Conservation (phyloP, 495 filamentous ascomycete genomes). For the Daldinia childiae region DNA sequence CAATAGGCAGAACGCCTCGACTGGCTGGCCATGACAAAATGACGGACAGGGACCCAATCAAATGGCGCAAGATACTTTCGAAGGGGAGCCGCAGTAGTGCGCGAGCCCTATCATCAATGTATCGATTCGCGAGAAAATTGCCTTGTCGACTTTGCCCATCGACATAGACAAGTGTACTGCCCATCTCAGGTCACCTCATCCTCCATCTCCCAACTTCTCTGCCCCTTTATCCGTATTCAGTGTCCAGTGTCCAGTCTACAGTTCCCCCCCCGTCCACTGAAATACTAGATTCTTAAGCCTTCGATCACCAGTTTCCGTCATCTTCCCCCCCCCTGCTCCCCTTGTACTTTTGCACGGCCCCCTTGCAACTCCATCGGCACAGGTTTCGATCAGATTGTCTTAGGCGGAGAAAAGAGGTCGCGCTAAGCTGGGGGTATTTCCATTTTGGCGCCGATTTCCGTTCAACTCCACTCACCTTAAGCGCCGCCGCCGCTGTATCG, state of each 20-base stretch:
- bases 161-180: conserved; percentile 27
- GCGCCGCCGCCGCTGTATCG: conserved; percentile 39
- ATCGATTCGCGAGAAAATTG: conserved; percentile 31
- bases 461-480: conserved; percentile 40
- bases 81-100: conserved; percentile 44
- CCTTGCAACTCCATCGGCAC: conserved; percentile 36
- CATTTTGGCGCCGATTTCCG: conserved; percentile 36
- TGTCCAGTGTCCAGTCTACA: not conserved
- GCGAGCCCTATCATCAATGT: conserved; percentile 42
- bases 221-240: conserved; percentile 25
- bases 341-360: conserved; percentile 44
- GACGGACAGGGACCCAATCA: conserved; percentile 39
- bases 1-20: conserved; percentile 26
- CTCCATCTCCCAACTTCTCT: conserved; percentile 12
- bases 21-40: conserved; percentile 38
- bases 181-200: conserved; percentile 31
- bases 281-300: conserved; percentile 22
- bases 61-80: conserved; percentile 7
- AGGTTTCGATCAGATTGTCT: conserved; percentile 41
- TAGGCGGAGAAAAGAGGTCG: conserved; percentile 16
- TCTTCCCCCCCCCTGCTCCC: not conserved
- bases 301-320: conserved; percentile 20
- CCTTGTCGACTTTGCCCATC: conserved; percentile 19
- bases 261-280: conserved; percentile 22
- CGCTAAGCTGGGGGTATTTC: conserved; percentile 41